Evolutionary conservation across 1,284 basidiomycete species (phyloP).

Genomic region (Fomitopsis pinicola): DNA sequence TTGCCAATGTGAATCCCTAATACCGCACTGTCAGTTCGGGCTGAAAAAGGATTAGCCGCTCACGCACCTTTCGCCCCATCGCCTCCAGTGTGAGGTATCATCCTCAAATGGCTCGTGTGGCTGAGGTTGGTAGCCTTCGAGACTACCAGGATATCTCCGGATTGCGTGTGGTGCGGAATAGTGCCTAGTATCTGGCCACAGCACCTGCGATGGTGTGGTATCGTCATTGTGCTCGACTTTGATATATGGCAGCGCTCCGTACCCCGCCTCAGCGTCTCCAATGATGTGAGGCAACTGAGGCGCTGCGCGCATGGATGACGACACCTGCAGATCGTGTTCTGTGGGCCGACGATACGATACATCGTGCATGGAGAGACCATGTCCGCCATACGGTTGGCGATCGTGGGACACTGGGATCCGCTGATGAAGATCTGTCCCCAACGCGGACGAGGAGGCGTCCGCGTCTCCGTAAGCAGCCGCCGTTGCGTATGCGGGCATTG

Average conservation of each 20-base stretch:
- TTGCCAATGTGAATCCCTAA: not conserved
- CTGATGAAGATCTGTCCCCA: not conserved
- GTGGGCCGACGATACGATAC: not conserved
- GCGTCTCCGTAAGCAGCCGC: not conserved
- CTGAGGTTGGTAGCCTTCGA: not conserved
- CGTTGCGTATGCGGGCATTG: not conserved
- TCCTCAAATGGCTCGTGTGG: not conserved
- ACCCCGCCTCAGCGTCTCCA: not conserved
- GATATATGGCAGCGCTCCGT: not conserved
- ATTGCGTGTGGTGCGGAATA: not conserved
- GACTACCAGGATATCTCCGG: not conserved
- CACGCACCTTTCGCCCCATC: not conserved
- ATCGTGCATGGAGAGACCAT: not conserved
- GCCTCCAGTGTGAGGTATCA: not conserved
- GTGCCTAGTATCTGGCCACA: not conserved
- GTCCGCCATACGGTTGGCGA: not conserved
- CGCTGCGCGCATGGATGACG: not conserved
- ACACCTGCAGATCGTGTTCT: not conserved
- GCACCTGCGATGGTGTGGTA: not conserved
- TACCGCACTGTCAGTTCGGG: not conserved
- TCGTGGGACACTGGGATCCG: not conserved
- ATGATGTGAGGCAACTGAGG: not conserved
- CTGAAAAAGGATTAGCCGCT: not conserved
- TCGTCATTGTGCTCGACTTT: constrained; percentile 2
- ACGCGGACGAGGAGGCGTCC: not conserved